These are phyloP conservation scores for Musa beccarii DNA, from an alignment of 176 grass and related monocot species.

Conservation along the genomic window DNA sequence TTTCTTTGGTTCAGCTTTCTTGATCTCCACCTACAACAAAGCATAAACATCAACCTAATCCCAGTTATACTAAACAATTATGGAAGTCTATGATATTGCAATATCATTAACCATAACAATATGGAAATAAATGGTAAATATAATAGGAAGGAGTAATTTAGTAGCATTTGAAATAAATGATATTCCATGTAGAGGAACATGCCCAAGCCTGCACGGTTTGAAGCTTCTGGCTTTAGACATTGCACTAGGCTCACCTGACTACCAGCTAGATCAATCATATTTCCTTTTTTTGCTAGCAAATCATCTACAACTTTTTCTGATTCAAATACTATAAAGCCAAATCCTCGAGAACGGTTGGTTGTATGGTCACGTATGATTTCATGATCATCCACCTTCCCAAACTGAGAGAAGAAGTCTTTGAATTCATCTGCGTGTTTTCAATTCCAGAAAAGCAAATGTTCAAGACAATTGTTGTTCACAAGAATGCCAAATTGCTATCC, in stretches of 20 bases:
- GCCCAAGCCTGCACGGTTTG: neutral
- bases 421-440: slow-evolving; percentile 58
- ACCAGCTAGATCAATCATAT: slow-evolving; percentile 81
- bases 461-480: slow-evolving; percentile 2
- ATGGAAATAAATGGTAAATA: neutral
- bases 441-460: slow-evolving; percentile 18
- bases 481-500: neutral
- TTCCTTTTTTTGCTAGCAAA: slow-evolving; percentile 84
- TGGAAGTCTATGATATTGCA: slow-evolving; percentile 9
- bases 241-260: slow-evolving; percentile 56
- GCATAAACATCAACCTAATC: slow-evolving; percentile 46
- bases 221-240: slow-evolving; percentile 13
- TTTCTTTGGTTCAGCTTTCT: slow-evolving; percentile 99
- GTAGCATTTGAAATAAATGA: neutral
- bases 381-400: slow-evolving; percentile 72
- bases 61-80: slow-evolving; percentile 31
- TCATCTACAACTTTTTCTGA: slow-evolving; percentile 82
- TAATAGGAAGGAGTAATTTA: neutral
- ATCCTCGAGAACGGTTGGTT: slow-evolving; percentile 73
- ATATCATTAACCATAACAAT: neutral
- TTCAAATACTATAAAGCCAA: slow-evolving; percentile 93
- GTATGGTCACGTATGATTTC: slow-evolving; percentile 84
- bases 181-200: neutral
- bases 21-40: slow-evolving; percentile 99
- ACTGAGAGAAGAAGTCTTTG: slow-evolving; percentile 60